Evolutionary conservation across 495 filamentous ascomycete species (phyloP), one percentile per base, ranked within the genome.

Genomic region (Filosporella fistucella): DNA sequence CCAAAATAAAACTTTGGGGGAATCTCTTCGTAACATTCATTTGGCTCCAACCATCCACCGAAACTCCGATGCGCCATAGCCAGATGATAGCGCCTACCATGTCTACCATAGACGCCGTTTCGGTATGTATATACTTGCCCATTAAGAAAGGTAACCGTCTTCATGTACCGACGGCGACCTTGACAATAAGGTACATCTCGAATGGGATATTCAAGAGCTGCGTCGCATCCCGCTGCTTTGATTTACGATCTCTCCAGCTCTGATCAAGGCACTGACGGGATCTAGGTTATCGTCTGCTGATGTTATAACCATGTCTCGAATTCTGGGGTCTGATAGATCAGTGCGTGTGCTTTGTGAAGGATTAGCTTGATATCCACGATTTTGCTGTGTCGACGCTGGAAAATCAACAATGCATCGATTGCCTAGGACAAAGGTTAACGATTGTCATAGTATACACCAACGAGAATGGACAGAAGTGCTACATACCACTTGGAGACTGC

Each of bases 231-330:
- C n/a, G n/a, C n/a, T 54, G 38, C 41, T 57, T 48, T 68, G 67
- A 42, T 74, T 66, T 26, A 77, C 71, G 39, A 77, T 76, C 47
- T 79, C 74, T 32, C 74, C 73, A 3, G 75, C 75, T n/a, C 59
- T 68, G 2, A 79, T 57, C n/a, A 79, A 55, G 13, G 76, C 76
- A 49, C 65, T 76, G 55, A 79, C 46, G 0, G 59, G 59, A 44
- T 57, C 53, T 9, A 62, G 29, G 26, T 43, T 47, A 11, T 48
- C 37, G 16, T 55, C 52, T 5, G 40, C 23, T 13, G 42, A 40
- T n/a, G 36, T 4, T 12, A 45, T 20, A 21, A 38, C 6, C 13
- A 47, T 39, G 20, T 58, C 43, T 5, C 45, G 42, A 14, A 24
- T 10, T 39, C 55, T 36, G 11, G 39, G 17, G 36, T 54, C 47